Evolutionary conservation across 331 rosid species (phyloP), one percentile per base, ranked within the genome.

Genomic region (Quercus tomentella): DNA sequence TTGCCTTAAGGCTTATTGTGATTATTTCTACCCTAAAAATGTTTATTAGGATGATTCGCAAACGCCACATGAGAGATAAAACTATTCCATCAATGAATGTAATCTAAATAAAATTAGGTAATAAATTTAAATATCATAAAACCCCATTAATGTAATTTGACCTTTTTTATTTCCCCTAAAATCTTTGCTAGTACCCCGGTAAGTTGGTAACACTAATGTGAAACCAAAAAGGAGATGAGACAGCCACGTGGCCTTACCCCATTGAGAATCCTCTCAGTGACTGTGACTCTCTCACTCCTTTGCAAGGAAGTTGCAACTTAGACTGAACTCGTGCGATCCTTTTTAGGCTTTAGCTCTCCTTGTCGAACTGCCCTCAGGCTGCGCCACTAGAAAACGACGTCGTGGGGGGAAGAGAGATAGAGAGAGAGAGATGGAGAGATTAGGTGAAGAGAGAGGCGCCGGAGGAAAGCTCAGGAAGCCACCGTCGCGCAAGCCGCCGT

Each of bases 401-500:
- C 35, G 21, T 26, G 9, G 67, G 56, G 56, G 52, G 41, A 33
- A 21, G 28, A 49, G 51, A 60, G 56, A 33, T n/a, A 14, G 55
- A 31, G 81, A 88, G 84, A 69, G 76, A 76, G 49, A 52, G 83
- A 66, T 33, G 84, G 51, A 22, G 63, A 57, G 56, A 73, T 85
- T 63, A 10, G 72, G 26, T 15, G 84, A 79, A 9, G 56, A 35
- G 12, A 84, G 93, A 81, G 97, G 98, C 26, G 91, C 83, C 28
- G 98, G 98, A 26, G 97, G 98, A n/a, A 91, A 94, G 83, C 62
- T 86, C 28, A 66, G 86, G 61, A 90, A 76, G 52, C 84, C 85
- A 2, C 83, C 79, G 23, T 65, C 89, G 5, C 80, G 97, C 16
- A 92, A 84, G 83, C 86, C 85, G n/a, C 82, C 81, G 23, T 18